Evolutionary conservation across 148 eudicot species (phyloP).

Genomic region (Rhododendron ferrugineum): DNA sequence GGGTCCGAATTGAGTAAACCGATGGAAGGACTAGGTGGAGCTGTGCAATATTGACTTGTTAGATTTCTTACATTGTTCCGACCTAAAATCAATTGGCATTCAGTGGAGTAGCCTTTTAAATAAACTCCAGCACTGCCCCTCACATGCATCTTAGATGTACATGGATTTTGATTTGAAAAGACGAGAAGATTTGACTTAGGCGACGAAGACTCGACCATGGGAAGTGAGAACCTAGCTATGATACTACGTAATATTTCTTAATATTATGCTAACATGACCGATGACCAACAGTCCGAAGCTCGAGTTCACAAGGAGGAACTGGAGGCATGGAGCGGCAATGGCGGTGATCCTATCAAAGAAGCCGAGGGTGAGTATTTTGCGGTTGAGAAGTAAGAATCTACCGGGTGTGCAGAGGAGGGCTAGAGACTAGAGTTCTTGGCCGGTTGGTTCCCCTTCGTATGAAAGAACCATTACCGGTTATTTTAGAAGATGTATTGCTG

Average conservation of each 20-base stretch:
- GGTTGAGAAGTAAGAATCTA: slow-evolving; percentile 44
- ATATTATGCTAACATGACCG: no score
- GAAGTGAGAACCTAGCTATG: no score
- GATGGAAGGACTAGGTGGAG: slow-evolving; percentile 81
- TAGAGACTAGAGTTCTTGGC: slow-evolving; percentile 39
- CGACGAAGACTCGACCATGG: no score
- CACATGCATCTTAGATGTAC: no score
- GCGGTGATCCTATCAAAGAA: slow-evolving; percentile 32
- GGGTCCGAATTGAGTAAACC: slow-evolving; percentile 20
- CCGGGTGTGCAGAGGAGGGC: slow-evolving; percentile 71
- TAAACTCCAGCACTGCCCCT: no score
- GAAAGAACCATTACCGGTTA: slow-evolving; percentile 65
- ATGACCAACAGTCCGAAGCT: slow-evolving; percentile 51
- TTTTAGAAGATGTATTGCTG: no score
- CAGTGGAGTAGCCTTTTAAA: no score
- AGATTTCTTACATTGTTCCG: no score
- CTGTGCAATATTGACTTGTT: slow-evolving; percentile 51
- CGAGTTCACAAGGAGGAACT: slow-evolving; percentile 47
- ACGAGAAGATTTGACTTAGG: no score
- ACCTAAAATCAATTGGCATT: no score
- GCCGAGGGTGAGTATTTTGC: slow-evolving; percentile 35
- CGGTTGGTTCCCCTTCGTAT: slow-evolving; percentile 80
- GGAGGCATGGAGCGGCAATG: slow-evolving; percentile 21
- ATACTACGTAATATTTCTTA: no score
- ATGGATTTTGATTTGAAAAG: no score